phyloP scores from a whole-genome alignment of 2,329 filamentous ascomycete genomes.

The Fusarium marasasianum region DNA sequence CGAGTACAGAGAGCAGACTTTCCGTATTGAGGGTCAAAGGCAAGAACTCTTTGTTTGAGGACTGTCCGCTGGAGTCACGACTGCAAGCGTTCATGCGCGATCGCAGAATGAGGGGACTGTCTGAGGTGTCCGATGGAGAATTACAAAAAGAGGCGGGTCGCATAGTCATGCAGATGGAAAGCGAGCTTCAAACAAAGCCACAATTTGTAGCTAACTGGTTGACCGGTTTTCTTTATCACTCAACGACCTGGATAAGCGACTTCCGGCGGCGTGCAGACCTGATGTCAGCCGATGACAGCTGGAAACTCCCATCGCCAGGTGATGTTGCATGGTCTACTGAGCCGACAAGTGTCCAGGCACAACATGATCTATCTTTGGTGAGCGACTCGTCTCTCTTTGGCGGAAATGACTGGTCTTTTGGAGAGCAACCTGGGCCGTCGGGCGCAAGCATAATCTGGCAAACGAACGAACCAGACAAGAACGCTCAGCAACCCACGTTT shows the following conservation, averaged over 20 bases:
- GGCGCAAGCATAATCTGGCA: background rate
- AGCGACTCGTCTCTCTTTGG: background rate
- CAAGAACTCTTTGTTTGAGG: slow-evolving; percentile 27
- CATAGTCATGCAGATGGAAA: slow-evolving; percentile 27
- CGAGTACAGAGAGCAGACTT: slow-evolving; percentile 16
- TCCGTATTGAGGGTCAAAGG: slow-evolving; percentile 22
- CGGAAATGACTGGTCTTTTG: background rate
- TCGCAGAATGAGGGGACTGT: background rate
- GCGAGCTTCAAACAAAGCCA: slow-evolving; percentile 14
- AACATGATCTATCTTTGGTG: background rate
- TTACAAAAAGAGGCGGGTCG: slow-evolving; percentile 18
- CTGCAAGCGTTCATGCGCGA: slow-evolving; percentile 9
- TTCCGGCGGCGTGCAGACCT: slow-evolving; percentile 17
- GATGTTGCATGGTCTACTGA: background rate
- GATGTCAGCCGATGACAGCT: background rate
- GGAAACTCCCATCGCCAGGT: background rate
- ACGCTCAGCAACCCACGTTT: too few relatives aligned
- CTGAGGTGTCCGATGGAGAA: background rate
- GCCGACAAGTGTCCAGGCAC: background rate
- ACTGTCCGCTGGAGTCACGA: slow-evolving; percentile 20
- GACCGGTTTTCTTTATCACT: slow-evolving; percentile 4
- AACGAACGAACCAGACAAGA: background rate
- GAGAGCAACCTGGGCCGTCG: background rate
- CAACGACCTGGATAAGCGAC: slow-evolving; percentile 8
- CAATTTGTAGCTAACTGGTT: slow-evolving; percentile 33